Conservation (phyloP, 1,139 yeast species). For the Arxiozyma slooffiae region DNA sequence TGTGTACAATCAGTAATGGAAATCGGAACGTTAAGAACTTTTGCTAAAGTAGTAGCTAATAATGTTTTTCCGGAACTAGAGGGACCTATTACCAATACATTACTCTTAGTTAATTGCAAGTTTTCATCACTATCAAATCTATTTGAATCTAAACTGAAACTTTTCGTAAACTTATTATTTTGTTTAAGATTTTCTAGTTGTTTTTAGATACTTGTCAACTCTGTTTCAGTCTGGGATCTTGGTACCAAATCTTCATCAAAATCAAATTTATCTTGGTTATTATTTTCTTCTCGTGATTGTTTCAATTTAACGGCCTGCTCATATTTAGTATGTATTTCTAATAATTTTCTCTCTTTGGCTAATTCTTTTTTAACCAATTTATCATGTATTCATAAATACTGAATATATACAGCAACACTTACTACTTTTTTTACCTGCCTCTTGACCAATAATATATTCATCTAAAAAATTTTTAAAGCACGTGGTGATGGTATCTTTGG, state of each 20-base stretch:
- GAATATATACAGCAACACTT: slow-evolving; percentile 49
- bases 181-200: slow-evolving; percentile 22
- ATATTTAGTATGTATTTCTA: slow-evolving; percentile 6
- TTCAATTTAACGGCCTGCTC: slow-evolving; percentile 12
- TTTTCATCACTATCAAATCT: slow-evolving; percentile 30
- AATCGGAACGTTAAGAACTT: slow-evolving; percentile 41
- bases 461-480: slow-evolving; percentile 37
- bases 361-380: slow-evolving; percentile 24
- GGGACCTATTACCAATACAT: slow-evolving; percentile 44
- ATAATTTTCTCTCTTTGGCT: slow-evolving; percentile 13
- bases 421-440: slow-evolving; percentile 42
- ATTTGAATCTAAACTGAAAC: background rate
- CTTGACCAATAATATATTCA: slow-evolving; percentile 44
- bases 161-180: slow-evolving; percentile 10
- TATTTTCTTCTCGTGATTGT: slow-evolving; percentile 9
- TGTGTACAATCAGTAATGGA: slow-evolving; percentile 49
- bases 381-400: slow-evolving; percentile 39
- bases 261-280: slow-evolving; percentile 1
- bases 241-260: slow-evolving; percentile 5
- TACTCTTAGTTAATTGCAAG: slow-evolving; percentile 41
- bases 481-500: slow-evolving; percentile 37
- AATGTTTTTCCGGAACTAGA: slow-evolving; percentile 49
- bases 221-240: slow-evolving; percentile 27
- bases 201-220: slow-evolving; percentile 23
- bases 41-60: slow-evolving; percentile 43